These are phyloP conservation scores for Amanita inopinata DNA, from an alignment of 768 basidiomycete species.

Conservation along the genomic window DNA sequence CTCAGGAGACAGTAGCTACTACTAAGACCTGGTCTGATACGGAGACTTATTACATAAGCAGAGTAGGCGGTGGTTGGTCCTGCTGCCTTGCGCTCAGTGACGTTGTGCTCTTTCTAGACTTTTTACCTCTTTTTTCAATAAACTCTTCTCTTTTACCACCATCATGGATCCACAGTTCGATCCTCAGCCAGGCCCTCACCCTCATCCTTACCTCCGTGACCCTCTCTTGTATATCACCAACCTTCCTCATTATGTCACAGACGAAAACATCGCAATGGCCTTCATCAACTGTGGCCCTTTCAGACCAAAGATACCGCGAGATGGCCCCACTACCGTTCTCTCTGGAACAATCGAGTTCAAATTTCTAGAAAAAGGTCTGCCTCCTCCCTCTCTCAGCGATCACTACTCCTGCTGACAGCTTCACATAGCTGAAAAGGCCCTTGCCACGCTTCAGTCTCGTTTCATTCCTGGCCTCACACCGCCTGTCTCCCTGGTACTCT, in stretches of 20 bases:
- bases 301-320: constrained; percentile 66
- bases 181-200: constrained; percentile 27
- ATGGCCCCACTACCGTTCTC: constrained; percentile 39
- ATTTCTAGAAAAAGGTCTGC: constrained; percentile 67
- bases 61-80: not conserved
- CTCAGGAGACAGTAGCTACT: no score
- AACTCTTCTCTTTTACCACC: constrained; percentile 18
- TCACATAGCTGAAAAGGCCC: constrained; percentile 73
- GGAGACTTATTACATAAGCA: constrained; percentile 8
- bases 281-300: constrained; percentile 73
- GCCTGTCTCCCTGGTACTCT: constrained; percentile 55
- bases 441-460: constrained; percentile 74
- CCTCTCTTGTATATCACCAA: constrained; percentile 75
- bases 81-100: constrained; percentile 1
- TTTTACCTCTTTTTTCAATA: constrained; percentile 5
- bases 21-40: no score
- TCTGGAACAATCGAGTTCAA: constrained; percentile 81
- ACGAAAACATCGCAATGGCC: constrained; percentile 67
- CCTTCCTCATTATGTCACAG: constrained; percentile 61
- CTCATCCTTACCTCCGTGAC: constrained; percentile 80
- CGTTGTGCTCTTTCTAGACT: constrained; percentile 9
- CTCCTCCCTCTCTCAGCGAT: constrained; percentile 1
- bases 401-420: not conserved
- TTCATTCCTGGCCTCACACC: constrained; percentile 54
- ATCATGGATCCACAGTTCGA: constrained; percentile 37